Evolutionary conservation across 202 grass and related monocot genomes (phyloP).

Genomic region (Eragrostis tef): DNA sequence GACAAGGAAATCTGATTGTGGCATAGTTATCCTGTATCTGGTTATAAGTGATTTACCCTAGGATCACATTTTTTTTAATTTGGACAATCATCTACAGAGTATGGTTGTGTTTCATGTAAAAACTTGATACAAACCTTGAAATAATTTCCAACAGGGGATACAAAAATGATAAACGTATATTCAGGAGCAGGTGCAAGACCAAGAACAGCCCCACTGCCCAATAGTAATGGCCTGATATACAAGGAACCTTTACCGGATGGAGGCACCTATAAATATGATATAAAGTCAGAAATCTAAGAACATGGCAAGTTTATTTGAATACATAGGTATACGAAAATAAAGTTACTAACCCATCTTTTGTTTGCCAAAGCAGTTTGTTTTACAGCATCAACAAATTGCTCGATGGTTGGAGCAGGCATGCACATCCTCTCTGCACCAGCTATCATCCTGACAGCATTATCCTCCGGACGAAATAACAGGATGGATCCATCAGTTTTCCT

Average conservation of each 20-base stretch:
- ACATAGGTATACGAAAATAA: not conserved
- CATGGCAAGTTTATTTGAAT: not conserved
- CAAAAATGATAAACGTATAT: slow-evolving; percentile 92
- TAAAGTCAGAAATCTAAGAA: not conserved
- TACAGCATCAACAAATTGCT: slow-evolving; percentile 78
- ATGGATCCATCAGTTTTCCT: slow-evolving; percentile 83
- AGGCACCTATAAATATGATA: slow-evolving; percentile 60
- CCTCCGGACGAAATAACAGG: slow-evolving; percentile 78
- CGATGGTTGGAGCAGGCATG: slow-evolving; percentile 77
- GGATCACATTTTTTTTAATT: slow-evolving; percentile 4
- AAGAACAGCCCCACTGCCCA: slow-evolving; percentile 85
- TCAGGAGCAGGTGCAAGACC: slow-evolving; percentile 91
- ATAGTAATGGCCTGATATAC: slow-evolving; percentile 87
- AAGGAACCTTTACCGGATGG: slow-evolving; percentile 86
- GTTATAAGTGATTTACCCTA: slow-evolving; percentile 9
- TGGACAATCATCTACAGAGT: not conserved
- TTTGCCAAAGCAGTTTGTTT: slow-evolving; percentile 84
- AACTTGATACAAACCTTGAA: slow-evolving; percentile 71
- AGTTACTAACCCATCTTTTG: slow-evolving; percentile 70
- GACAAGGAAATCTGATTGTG: slow-evolving; percentile 13
- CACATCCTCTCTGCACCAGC: slow-evolving; percentile 88
- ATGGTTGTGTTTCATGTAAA: not conserved
- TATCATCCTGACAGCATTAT: slow-evolving; percentile 83
- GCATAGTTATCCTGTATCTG: not conserved
- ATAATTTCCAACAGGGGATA: slow-evolving; percentile 97